A percentile compares a stretch with the other conserved stretches of the same genome.
These are phyloP conservation scores for Paraurostyla sp. DNA, from an alignment of 73 alveolate genomes.

Conservation along the genomic window DNA sequence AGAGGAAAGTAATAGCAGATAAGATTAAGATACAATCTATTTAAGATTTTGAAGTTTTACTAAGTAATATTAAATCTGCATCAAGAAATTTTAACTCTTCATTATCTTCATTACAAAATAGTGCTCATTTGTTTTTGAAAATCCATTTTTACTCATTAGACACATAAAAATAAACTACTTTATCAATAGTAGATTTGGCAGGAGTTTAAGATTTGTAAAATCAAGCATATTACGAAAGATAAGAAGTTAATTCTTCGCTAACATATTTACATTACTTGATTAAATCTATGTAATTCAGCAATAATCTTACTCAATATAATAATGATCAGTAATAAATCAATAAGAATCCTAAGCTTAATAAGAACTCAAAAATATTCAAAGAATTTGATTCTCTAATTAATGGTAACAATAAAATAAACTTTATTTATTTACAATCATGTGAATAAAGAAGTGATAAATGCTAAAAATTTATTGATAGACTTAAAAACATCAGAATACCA, in stretches of 20 bases:
- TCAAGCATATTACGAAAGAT: constrained; percentile 5
- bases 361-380: constrained; percentile 23
- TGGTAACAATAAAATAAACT: background rate
- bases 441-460: background rate
- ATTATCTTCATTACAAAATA: background rate
- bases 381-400: background rate
- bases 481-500: background rate
- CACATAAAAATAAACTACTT: background rate
- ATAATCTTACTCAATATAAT: background rate
- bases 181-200: constrained; percentile 10
- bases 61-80: background rate
- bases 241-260: background rate
- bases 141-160: background rate
- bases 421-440: background rate
- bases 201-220: background rate
- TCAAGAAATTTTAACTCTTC: background rate
- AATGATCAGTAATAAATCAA: too few species aligned
- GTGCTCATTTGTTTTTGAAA: background rate
- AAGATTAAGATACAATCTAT: background rate
- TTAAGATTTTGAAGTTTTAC: background rate
- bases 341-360: background rate
- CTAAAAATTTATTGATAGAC: background rate
- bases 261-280: background rate
- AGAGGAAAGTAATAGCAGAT: background rate
- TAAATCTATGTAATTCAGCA: background rate